These are phyloP conservation scores for Oryza coarctata DNA, from an alignment of 176 grass and related monocot genomes.

Conservation along the genomic window DNA sequence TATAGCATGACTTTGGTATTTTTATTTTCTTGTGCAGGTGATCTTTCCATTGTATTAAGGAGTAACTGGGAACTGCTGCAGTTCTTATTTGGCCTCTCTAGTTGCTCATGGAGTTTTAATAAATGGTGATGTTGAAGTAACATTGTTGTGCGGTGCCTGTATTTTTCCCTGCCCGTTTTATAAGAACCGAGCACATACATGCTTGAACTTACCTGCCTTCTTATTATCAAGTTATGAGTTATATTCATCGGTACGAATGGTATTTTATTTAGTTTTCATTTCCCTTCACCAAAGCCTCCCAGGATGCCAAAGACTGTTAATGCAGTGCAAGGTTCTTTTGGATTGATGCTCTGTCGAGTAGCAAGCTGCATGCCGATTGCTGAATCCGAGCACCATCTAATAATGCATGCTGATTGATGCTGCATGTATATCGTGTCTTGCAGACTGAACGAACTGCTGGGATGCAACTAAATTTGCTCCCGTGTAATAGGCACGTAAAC, in stretches of 20 bases:
- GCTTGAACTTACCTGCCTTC: background rate
- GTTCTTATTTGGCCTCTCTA: constrained; percentile 22
- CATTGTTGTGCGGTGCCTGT: constrained; percentile 31
- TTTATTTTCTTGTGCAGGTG: constrained; percentile 19
- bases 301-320: background rate
- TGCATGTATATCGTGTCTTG: background rate
- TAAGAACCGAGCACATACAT: constrained; percentile 3
- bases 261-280: background rate
- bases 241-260: background rate
- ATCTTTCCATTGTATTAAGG: constrained; percentile 16
- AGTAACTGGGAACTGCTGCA: constrained; percentile 21
- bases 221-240: background rate
- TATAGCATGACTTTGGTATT: background rate
- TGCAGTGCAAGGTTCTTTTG: background rate
- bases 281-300: background rate
- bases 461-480: background rate
- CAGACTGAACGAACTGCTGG: background rate
- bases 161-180: background rate
- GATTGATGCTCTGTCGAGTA: background rate
- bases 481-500: background rate
- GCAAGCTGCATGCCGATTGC: background rate
- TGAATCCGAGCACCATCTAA: too few species aligned
- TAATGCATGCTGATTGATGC: too few species aligned
- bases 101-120: constrained; percentile 41
- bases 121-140: constrained; percentile 48